phyloP scores from a whole-genome alignment of 2,329 filamentous ascomycete genomes.

The Diplodia sapinea region DNA sequence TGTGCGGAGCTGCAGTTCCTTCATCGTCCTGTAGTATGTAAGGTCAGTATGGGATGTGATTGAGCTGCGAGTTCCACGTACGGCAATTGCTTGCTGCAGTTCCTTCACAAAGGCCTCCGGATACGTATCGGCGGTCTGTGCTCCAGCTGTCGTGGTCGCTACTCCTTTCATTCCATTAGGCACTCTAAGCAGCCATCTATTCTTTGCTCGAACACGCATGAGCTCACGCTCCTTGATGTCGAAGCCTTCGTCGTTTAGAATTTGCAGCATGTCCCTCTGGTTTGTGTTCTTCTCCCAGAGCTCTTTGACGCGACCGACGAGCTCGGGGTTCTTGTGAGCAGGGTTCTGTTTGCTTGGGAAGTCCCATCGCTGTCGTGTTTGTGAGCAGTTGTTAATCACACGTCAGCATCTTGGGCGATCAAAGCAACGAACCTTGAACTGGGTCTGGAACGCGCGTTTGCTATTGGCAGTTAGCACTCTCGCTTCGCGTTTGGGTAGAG shows the following conservation, averaged over 20 bases:
- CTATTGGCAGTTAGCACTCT: conserved; percentile 49
- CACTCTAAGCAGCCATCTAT: conserved; percentile 70
- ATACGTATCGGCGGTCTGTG: conserved; percentile 1
- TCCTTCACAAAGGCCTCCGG: conserved; percentile 25
- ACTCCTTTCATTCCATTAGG: conserved; percentile 61
- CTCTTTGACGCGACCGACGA: conserved; percentile 73
- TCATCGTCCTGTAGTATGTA: conserved; percentile 1
- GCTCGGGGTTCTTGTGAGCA: conserved; percentile 62
- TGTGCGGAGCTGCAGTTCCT: not conserved
- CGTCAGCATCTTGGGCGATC: not conserved
- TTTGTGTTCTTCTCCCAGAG: conserved; percentile 64
- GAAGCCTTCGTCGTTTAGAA: conserved; percentile 74
- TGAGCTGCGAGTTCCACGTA: not conserved
- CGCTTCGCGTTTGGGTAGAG: conserved; percentile 23
- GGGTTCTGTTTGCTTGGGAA: conserved; percentile 74
- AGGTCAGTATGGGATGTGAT: not conserved
- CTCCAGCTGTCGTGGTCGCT: not conserved
- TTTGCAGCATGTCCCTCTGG: conserved; percentile 69
- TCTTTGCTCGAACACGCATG: conserved; percentile 70
- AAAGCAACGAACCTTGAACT: conserved; percentile 62
- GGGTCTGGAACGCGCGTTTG: conserved; percentile 73
- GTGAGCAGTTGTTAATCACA: not conserved
- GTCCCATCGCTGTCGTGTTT: conserved; percentile 64
- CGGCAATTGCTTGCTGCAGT: conserved; percentile 24
- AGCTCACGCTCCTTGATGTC: conserved; percentile 74